Conservation (phyloP, 2,329 filamentous ascomycete species). For the Colletotrichum sojae region DNA sequence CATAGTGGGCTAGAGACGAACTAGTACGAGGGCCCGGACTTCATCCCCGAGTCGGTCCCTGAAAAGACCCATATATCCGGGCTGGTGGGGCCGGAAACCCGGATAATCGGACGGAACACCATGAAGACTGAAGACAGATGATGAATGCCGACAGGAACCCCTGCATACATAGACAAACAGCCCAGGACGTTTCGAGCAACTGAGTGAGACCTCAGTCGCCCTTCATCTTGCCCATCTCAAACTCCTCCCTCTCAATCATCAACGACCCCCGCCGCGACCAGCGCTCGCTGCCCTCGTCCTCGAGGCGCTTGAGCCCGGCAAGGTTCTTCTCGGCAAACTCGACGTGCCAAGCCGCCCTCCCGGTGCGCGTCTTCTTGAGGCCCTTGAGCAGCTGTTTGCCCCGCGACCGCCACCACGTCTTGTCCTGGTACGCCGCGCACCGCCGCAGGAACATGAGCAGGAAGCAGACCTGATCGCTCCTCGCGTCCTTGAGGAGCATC, state of each 20-base stretch:
- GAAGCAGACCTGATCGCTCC: slow-evolving; percentile 41
- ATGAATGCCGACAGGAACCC: too few relatives aligned
- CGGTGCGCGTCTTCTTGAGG: slow-evolving; percentile 27
- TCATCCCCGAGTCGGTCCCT: too few relatives aligned
- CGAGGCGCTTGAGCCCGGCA: background rate
- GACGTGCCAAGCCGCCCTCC: slow-evolving; percentile 32
- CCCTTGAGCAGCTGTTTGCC: slow-evolving; percentile 30
- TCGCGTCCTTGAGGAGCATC: slow-evolving; percentile 36
- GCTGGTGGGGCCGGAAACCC: too few relatives aligned
- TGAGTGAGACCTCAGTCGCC: background rate
- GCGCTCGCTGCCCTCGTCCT: background rate
- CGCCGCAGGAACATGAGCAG: slow-evolving; percentile 34
- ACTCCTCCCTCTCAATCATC: background rate
- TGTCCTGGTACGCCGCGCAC: slow-evolving; percentile 19
- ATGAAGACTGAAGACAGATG: too few relatives aligned
- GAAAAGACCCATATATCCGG: too few relatives aligned
- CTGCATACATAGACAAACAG: too few relatives aligned
- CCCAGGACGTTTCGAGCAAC: too few relatives aligned
- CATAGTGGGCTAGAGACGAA: too few relatives aligned
- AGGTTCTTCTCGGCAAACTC: slow-evolving; percentile 32
- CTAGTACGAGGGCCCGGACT: too few relatives aligned
- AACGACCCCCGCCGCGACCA: slow-evolving; percentile 18
- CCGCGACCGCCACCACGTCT: slow-evolving; percentile 31
- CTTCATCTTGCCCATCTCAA: slow-evolving; percentile 21
- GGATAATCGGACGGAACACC: too few relatives aligned